Evolutionary conservation across 1,284 basidiomycete species (phyloP), one percentile per base, ranked within the genome.

Genomic region (Mycosarcoma mackinlayi): DNA sequence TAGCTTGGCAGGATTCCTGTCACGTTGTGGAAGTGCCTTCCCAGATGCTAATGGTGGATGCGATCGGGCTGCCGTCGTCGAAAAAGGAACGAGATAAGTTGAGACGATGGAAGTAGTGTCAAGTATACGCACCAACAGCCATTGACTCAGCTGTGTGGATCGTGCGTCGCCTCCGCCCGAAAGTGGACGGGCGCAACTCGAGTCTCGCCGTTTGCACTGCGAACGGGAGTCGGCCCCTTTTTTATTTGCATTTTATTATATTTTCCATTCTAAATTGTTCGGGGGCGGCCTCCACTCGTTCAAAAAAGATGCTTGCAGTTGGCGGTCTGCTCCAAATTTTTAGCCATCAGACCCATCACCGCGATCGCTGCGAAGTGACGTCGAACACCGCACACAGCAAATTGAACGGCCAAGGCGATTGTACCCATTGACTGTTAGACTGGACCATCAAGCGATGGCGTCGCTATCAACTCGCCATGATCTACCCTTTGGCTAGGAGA

Each of bases 321-420:
- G 50, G 58, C 58, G 50, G 48, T 47, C 47, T 42, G 28, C 37
- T 39, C 18, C n/a, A 11, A 16, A n/a, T 18, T n/a, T 34, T 18
- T 10, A 23, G 27, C 45, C 21, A n/a, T 24, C 38, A n/a, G 31
- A 25, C 18, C 6, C 16, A n/a, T n/a, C n/a, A n/a, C 21, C 30
- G 39, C 57, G 57, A 60, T 60, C 52, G 57, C 63, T 66, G 63
- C 63, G 33, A 14, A 49, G 52, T 66, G 63, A 66, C 63, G 57
- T 66, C 63, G 63, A 50, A 10, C 19, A 31, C 28, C 8, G 19
- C 21, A 19, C 47, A 23, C n/a, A 16, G 7, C 14, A 21, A 21
- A 21, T 3, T 38, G 8, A 19, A 38, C 30, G 30, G 8, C 30
- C 9, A 31, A 3, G 10, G 9, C 18, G 11, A 3, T 1, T 14